Percentiles rank a stretch among this genome's conserved stretches.
These are phyloP conservation scores for Rhizomucor miehei DNA, from an alignment of 371 early-diverging fungal genomes.

Conservation along the genomic window DNA sequence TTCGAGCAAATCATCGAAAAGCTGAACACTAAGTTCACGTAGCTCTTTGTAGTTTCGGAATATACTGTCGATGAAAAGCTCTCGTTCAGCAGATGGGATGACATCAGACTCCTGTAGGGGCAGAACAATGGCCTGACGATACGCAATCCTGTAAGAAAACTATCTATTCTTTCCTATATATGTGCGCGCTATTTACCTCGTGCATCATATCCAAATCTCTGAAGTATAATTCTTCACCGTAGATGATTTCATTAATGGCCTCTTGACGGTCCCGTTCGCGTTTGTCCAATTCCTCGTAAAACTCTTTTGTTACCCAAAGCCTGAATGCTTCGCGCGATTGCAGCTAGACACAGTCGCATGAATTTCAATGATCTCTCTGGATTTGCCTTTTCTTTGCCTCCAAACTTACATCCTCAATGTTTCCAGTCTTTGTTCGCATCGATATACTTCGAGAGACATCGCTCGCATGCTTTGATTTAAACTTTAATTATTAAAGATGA, in stretches of 20 bases:
- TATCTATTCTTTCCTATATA: not conserved
- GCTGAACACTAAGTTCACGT: conserved; percentile 58
- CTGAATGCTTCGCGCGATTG: conserved; percentile 41
- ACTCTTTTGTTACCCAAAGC: conserved; percentile 57
- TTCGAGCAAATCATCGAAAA: conserved; percentile 58
- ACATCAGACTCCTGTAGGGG: conserved; percentile 9
- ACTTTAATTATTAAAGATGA: too few species aligned
- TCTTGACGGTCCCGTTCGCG: conserved; percentile 84
- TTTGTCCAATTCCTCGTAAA: conserved; percentile 62
- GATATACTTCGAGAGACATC: conserved; percentile 8
- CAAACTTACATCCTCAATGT: conserved; percentile 13
- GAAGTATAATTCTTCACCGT: conserved; percentile 82
- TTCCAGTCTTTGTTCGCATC: not conserved
- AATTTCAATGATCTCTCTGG: too few species aligned
- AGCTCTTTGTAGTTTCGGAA: conserved; percentile 77
- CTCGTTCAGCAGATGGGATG: conserved; percentile 50
- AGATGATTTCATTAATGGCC: conserved; percentile 82
- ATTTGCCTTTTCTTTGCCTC: not conserved
- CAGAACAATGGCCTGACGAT: conserved; percentile 9
- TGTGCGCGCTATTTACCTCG: not conserved
- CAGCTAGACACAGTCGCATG: conserved; percentile 4
- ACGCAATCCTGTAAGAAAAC: not conserved
- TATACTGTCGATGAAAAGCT: conserved; percentile 67
- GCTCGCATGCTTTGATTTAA: not conserved
- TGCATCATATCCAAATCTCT: conserved; percentile 51